Evolutionary conservation across 208 protist species (phyloP), one percentile per base, ranked within the genome.

Genomic region (Leishmania martiniquensis): DNA sequence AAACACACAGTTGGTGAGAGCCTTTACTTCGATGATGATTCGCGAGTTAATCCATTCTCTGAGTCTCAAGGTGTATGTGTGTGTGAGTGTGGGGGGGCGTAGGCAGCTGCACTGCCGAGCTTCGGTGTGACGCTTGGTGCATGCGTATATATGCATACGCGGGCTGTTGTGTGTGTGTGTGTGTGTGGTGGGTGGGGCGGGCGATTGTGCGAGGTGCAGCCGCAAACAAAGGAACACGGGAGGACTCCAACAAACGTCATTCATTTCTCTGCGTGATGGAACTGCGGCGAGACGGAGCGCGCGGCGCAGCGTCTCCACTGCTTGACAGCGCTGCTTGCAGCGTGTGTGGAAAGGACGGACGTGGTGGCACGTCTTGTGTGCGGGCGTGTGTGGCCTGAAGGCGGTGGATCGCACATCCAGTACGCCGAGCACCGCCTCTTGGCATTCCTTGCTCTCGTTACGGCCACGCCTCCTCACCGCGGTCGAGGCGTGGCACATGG

Each of bases 41-140:
- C 59, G 51, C 52, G 76, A 80, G 82, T 85, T 85, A 85, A 85
- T 85, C 82, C 82, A 85, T 85, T 85, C 82, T 85, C 82, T 85
- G 82, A 85, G 82, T 82, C 74, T 72, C 55, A 44, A 13, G 37
- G 44, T 74, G 45, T 44, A 32, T 69, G 57, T 68, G 57, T 76
- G 55, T 70, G 74, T 42, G 60, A 12, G 45, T 77, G 4, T 15
- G 52, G n/a, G n/a, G n/a, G n/a, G n/a, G n/a, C n/a, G n/a, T 77
- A 32, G 3, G 32, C 39, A n/a, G 34, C 34, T 32, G 67, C 37
- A 25, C 44, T 72, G 67, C 45, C 15, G 67, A 49, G 42, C 42
- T 51, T 37, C 45, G 49, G 67, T 44, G 44, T 54, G 67, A 44
- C 9, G 60, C 34, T 6, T 15, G 34, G 25, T 37, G 1, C 7